Conservation (phyloP, 2,329 filamentous ascomycete species). For the Phyllosticta citriasiana region DNA sequence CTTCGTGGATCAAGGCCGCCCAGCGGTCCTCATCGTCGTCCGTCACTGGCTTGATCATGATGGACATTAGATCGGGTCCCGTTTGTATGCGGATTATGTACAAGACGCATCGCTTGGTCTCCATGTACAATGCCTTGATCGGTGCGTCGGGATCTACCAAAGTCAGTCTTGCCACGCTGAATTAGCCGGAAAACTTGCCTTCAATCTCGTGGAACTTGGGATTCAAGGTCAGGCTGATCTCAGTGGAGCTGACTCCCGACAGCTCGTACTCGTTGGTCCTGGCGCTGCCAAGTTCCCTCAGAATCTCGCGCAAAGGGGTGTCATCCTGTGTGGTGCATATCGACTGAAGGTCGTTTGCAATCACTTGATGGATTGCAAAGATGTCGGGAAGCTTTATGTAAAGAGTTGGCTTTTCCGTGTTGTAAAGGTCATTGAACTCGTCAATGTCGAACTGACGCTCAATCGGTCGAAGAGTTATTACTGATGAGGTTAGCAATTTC, state of each 20-base stretch:
- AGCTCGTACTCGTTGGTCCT: constrained; percentile 95
- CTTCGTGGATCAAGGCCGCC: constrained; percentile 70
- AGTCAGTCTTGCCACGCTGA: constrained; percentile 16
- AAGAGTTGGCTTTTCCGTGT: constrained; percentile 91
- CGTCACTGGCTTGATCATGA: constrained; percentile 80
- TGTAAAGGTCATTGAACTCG: constrained; percentile 96
- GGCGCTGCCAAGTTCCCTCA: constrained; percentile 88
- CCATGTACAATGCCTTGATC: constrained; percentile 89
- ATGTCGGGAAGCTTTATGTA: constrained; percentile 99
- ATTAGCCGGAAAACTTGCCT: constrained; percentile 31
- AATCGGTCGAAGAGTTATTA: constrained; percentile 77
- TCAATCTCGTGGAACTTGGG: constrained; percentile 83
- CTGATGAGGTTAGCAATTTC: constrained; percentile 20
- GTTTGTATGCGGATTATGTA: constrained; percentile 97
- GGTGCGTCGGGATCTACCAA: constrained; percentile 74
- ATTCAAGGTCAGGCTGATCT: constrained; percentile 83
- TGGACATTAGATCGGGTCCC: constrained; percentile 84
- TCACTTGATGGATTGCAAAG: constrained; percentile 85
- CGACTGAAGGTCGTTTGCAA: constrained; percentile 65
- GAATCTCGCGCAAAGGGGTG: constrained; percentile 68
- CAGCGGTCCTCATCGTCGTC: constrained; percentile 85
- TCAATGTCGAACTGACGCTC: constrained; percentile 96
- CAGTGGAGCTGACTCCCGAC: constrained; percentile 72
- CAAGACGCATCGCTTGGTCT: constrained; percentile 91
- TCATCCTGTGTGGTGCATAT: constrained; percentile 79